phyloP scores from a whole-genome alignment of 139 green algal species.

The Chlorella sp. region DNA sequence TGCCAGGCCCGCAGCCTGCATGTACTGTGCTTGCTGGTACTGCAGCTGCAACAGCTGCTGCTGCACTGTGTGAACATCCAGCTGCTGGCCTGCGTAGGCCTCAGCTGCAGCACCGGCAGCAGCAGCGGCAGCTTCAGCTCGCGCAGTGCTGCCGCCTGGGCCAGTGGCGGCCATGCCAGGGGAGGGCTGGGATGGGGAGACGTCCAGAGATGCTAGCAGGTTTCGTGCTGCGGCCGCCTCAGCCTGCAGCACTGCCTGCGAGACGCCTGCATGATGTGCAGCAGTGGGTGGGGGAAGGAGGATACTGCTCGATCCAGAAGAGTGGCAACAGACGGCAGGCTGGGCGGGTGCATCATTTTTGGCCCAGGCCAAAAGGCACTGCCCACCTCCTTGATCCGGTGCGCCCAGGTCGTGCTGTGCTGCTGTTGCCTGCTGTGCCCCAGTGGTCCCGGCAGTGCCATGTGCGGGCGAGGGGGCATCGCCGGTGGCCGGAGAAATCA shows the following conservation, averaged over 20 bases:
- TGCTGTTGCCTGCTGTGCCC: neutral
- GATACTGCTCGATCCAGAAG: neutral
- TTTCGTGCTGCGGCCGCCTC: neutral
- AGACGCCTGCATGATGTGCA: neutral
- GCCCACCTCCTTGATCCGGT: neutral
- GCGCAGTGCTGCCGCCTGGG: neutral
- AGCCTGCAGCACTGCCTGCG: neutral
- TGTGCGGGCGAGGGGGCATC: neutral
- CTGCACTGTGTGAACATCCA: neutral
- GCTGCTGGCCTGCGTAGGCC: neutral
- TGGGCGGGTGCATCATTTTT: too few species aligned
- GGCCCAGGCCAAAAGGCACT: neutral
- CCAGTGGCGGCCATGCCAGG: neutral
- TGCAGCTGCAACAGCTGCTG: neutral
- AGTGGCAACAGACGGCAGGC: too few species aligned
- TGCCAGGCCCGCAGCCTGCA: neutral
- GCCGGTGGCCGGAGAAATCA: neutral
- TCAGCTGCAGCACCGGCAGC: neutral
- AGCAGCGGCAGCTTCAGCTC: neutral
- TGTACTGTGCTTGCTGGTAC: neutral
- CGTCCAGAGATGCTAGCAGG: conserved; percentile 12
- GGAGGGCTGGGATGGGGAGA: too few species aligned
- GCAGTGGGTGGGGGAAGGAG: neutral
- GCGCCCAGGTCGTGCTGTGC: too few species aligned
- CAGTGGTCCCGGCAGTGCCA: too few species aligned